These are phyloP conservation scores for Pythium pyrilobum DNA, from an alignment of 352 stramenopile genomes.

Conservation along the genomic window DNA sequence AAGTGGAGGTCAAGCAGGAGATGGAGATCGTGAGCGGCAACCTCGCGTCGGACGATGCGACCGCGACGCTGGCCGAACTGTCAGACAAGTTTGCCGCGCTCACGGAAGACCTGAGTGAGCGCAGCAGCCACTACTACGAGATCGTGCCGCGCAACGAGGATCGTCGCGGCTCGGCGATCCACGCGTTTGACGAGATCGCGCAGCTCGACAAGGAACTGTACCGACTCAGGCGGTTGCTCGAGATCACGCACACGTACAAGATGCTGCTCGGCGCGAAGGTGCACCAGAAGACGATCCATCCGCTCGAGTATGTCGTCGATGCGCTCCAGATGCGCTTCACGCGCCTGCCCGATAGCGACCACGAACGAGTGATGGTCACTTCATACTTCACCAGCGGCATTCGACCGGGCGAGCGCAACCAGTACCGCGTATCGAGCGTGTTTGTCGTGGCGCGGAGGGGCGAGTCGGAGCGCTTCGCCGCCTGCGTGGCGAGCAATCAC, in stretches of 20 bases:
- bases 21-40: slow-evolving; percentile 32
- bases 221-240: slow-evolving; percentile 40
- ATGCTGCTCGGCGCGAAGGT: slow-evolving; percentile 58
- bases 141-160: slow-evolving; percentile 68
- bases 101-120: slow-evolving; percentile 57
- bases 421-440: slow-evolving; percentile 50
- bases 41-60: slow-evolving; percentile 32
- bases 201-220: slow-evolving; percentile 61
- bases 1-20: slow-evolving; percentile 35
- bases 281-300: slow-evolving; percentile 26
- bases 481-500: slow-evolving; percentile 28
- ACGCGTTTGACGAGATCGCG: slow-evolving; percentile 37
- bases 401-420: slow-evolving; percentile 8
- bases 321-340: slow-evolving; percentile 49
- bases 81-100: slow-evolving; percentile 35
- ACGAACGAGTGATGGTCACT: slow-evolving; percentile 41
- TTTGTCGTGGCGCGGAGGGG: slow-evolving; percentile 50
- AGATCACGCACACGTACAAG: slow-evolving; percentile 68
- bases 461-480: slow-evolving; percentile 36
- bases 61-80: slow-evolving; percentile 28
- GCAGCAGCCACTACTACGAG: slow-evolving; percentile 69
- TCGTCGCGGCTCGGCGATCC: slow-evolving; percentile 36
- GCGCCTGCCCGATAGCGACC: slow-evolving; percentile 13
- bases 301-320: slow-evolving; percentile 66
- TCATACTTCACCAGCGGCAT: slow-evolving; percentile 59